Conservation (phyloP, 164 flowering plant genomes). For the Piper betle region DNA sequence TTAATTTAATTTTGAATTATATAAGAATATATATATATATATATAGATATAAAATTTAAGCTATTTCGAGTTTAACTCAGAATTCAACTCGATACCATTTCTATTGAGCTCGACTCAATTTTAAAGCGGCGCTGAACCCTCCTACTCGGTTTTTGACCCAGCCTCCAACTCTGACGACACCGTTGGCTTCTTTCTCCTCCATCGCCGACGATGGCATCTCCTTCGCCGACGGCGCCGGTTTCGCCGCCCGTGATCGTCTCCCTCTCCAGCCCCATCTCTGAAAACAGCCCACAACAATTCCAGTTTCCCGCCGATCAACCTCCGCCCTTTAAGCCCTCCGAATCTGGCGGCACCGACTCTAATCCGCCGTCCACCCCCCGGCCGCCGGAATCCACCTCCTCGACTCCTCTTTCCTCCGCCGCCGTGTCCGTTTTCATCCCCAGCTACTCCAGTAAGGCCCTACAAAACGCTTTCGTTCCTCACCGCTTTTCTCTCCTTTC, state of each 20-base stretch:
- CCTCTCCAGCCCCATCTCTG: constrained; percentile 4
- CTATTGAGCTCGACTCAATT: too few species aligned
- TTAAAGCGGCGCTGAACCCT: too few species aligned
- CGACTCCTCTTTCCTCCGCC: constrained; percentile 11
- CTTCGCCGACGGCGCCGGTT: neutral
- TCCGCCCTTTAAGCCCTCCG: constrained; percentile 1
- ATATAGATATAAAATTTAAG: too few species aligned
- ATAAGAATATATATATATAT: too few species aligned
- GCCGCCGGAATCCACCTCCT: constrained; percentile 12
- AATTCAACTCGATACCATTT: too few species aligned
- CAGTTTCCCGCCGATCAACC: neutral
- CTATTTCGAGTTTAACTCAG: too few species aligned
- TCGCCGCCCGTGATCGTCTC: neutral
- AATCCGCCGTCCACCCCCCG: constrained; percentile 9
- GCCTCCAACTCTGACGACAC: neutral
- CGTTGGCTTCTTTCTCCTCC: neutral
- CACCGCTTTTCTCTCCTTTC: too few species aligned
- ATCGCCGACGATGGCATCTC: neutral
- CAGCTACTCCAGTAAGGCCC: constrained; percentile 44
- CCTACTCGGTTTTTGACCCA: neutral
- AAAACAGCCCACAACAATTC: constrained; percentile 4
- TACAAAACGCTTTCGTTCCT: neutral
- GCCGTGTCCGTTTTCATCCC: constrained; percentile 25
- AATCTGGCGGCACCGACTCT: constrained; percentile 6
- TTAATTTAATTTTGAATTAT: too few species aligned